Base-by-base conservation (phyloP, 768 basidiomycete genomes). In the Lactarius pseudohatsudake region DNA sequence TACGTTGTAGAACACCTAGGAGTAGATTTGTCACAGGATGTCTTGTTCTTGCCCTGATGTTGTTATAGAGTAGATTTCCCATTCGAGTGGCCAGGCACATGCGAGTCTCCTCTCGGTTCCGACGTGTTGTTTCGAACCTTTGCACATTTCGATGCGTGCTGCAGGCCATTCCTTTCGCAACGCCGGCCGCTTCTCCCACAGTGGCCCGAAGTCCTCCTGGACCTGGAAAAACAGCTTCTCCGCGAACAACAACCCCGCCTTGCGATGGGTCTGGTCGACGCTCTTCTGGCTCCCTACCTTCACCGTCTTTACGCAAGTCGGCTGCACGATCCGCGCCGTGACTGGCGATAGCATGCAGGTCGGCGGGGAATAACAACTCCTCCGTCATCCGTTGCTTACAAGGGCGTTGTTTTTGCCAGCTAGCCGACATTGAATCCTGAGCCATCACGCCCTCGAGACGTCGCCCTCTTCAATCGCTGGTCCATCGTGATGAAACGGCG, bases 1-100 rank as follows among this genome's bases (percentile, higher is more conserved):
- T 64, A 69, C 6, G 65, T 65, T 0, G 69, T 75, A 9, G 61
- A 59, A 40, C 72, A 68, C 10, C 59, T 76, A 28, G 76, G 76
- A n/a, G 36, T 61, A 26, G 68, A 72, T 9, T 40, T 77, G 47
- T 64, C 72, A 9, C 65, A 68, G 22, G 67, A 74, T 11, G 65
- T 75, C 1, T 1, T 75, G 7, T 68, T 75, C 22, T 2, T 67
- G n/a, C 62, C 58, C 28, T 64, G 34, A 55, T 34, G 18, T 26
- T 40, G 13, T 9, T 26, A 38, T 40, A 36, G 13, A 26, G 57
- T 18, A 28, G 41, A 59, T 59, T 30, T 7, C 4, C 15, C 22
- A 28, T 26, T 53, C 13, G 22, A 50, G n/a, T n/a, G n/a, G n/a
- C n/a, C 26, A 26, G 26, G 26, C 26, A 26, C 26, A 26, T 26